Evolutionary conservation across 1,284 basidiomycete genomes (phyloP), one percentile per base, ranked within the genome.

Genomic region (Mycosarcoma maydis): DNA sequence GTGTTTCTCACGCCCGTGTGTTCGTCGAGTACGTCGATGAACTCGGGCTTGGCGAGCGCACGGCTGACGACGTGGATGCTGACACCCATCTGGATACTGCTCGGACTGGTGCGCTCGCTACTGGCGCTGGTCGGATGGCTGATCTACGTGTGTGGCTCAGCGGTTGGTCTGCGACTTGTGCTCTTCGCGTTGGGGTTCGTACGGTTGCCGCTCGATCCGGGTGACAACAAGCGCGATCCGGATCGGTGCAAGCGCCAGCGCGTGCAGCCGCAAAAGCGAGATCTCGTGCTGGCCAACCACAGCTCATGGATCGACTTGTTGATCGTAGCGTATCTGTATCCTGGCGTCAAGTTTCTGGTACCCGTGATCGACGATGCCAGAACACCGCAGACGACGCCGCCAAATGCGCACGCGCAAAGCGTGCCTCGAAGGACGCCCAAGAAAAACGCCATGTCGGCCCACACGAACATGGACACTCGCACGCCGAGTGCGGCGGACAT

Each of bases 251-350:
- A n/a, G n/a, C n/a, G n/a, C n/a, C n/a, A n/a, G n/a, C n/a, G n/a
- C n/a, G n/a, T n/a, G n/a, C n/a, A n/a, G n/a, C n/a, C n/a, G n/a
- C n/a, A n/a, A 9, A 64, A 58, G 22, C 75, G 76, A 10, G 77
- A 78, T 52, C 3, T 80, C 19, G 71, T 82, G 38, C 17, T 82
- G 23, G 41, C 72, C 6, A 82, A 82, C 33, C 73, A 70, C n/a
- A 72, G 73, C 0, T 72, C 67, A 10, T 77, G 68, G 62, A 41
- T 80, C 30, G 80, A 82, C 17, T 39, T 80, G 5, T 41, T 82
- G 7, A 69, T 75, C 41, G 66, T 82, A 8, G 33, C 73, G 0
- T 73, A 74, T 41, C 47, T 70, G 46, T 77, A 43, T 33, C 55
- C 67, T 3, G 45, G 56, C 10, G 39, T 48, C 6, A 16, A 20